These are phyloP conservation scores for Saccharomycopsis hybrid DNA, from an alignment of 1,139 yeast genomes.

Conservation along the genomic window DNA sequence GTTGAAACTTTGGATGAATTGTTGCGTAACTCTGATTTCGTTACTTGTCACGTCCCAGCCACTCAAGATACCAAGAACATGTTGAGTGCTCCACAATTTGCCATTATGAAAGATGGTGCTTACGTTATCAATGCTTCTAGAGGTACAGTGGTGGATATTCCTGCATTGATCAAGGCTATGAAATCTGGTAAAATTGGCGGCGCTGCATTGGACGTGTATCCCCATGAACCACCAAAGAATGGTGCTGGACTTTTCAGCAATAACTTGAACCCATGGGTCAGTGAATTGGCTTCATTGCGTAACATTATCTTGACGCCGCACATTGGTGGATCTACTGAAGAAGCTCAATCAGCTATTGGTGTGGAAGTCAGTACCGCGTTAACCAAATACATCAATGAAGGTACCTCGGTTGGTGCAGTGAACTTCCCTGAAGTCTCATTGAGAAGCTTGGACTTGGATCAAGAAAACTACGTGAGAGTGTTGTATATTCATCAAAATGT, in stretches of 20 bases:
- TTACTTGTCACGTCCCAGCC: constrained; percentile 92
- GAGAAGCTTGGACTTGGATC: constrained; percentile 85
- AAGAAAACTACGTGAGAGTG: constrained; percentile 84
- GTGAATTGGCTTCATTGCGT: constrained; percentile 75
- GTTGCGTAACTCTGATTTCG: constrained; percentile 75
- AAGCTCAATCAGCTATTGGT: constrained; percentile 97
- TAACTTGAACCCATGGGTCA: constrained; percentile 73
- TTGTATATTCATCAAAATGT: constrained; percentile 95
- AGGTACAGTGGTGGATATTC: constrained; percentile 96
- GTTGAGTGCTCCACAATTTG: constrained; percentile 85
- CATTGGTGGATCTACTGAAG: constrained; percentile 98
- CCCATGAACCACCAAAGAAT: constrained; percentile 96
- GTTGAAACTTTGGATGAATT: constrained; percentile 80
- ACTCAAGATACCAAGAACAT: constrained; percentile 87
- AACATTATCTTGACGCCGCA: constrained; percentile 94
- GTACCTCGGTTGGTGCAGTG: constrained; percentile 92
- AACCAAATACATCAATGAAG: constrained; percentile 91
- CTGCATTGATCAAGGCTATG: constrained; percentile 87
- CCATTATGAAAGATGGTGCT: constrained; percentile 95
- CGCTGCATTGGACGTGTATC: constrained; percentile 95
- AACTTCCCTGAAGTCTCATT: constrained; percentile 98
- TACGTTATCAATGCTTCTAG: constrained; percentile 93
- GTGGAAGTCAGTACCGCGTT: constrained; percentile 85
- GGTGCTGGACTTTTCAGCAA: constrained; percentile 76
- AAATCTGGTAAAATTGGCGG: constrained; percentile 94